Base-by-base conservation (phyloP, 2,329 filamentous ascomycete genomes). In the Fusarium redolens region DNA sequence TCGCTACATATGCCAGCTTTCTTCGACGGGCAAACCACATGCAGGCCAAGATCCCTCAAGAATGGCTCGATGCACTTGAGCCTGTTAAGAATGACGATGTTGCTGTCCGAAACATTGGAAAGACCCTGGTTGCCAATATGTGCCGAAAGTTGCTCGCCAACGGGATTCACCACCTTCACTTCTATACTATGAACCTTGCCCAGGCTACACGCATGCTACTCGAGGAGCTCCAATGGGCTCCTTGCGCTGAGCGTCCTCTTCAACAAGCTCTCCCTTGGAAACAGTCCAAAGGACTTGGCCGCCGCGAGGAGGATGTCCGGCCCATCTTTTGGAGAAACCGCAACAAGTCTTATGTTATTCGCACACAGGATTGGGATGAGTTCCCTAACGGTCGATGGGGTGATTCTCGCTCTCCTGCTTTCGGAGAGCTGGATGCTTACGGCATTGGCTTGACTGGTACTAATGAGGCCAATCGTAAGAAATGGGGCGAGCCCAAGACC, bases 331-430 rank as follows among this genome's bases (percentile, higher is more conserved):
- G 96, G 96, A 92, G 96, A 77, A 98, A 98, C 84, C 91, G 96
- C 65, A 96, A 97, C 83, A 95, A 96, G 80, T 97, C 95, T 7
- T 99, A 99, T 78, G 92, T 99, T 61, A 91, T 94, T 62, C 94
- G 96, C 61, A 99, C 96, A 1, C 95, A 98, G 81, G 96, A 98
- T 76, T 99, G 96, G 96, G 96, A 99, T 78, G 96, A 99, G 82
- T 99, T 98, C 78, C 96, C 96, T 62, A 99, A 99, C 86, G 96
- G 96, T 51, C 93, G 96, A 82, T 99, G 96, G 96, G 97, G 96
- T 83, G 96, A 99, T 82, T 96, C 95, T 58, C 90, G 96, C 73
- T 98, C 96, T 65, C 96, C 96, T 69, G 96, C 96, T 56, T 99
- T 98, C 79, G 96, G 96, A 78, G 95, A 98, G 82, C 86, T 98